phyloP scores from a whole-genome alignment of 805 yeast genomes.

The Myxozyma neotropica region DNA sequence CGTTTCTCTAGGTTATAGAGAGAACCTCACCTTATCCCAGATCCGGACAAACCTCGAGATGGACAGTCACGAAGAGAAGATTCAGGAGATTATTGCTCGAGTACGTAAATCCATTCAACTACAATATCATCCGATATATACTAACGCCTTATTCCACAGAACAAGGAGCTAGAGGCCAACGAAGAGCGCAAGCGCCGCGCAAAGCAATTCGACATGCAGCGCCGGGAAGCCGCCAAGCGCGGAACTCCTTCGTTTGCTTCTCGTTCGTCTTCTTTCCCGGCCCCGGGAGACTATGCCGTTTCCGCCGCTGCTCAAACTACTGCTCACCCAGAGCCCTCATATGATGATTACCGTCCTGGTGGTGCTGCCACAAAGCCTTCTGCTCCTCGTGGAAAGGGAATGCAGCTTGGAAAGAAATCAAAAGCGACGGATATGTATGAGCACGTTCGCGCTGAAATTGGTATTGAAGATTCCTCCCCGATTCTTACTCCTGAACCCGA shows the following conservation, averaged over 20 bases:
- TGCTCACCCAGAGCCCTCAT: conserved; percentile 20
- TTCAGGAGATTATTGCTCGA: conserved; percentile 86
- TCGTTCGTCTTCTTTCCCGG: conserved; percentile 22
- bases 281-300: conserved; percentile 25
- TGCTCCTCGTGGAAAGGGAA: conserved; percentile 62
- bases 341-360: conserved; percentile 23
- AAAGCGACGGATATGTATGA: conserved; percentile 39
- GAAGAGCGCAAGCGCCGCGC: conserved; percentile 97
- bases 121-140: too few relatives aligned
- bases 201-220: conserved; percentile 65
- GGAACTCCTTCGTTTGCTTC: conserved; percentile 27
- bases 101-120: too few relatives aligned
- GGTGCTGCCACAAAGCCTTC: conserved; percentile 20
- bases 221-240: conserved; percentile 51
- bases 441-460: conserved; percentile 41
- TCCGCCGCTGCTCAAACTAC: conserved; percentile 22
- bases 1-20: conserved; percentile 84
- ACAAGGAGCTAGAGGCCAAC: conserved; percentile 94
- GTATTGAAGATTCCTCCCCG: conserved; percentile 37
- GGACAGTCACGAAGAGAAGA: conserved; percentile 98
- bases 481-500: conserved; percentile 35
- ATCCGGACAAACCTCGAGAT: conserved; percentile 87
- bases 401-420: conserved; percentile 71
- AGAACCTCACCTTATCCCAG: conserved; percentile 78
- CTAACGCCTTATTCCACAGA: conserved; percentile 54